These are phyloP conservation scores for Paramarasmius palmivorus DNA, from an alignment of 1,284 basidiomycete species.

Conservation along the genomic window DNA sequence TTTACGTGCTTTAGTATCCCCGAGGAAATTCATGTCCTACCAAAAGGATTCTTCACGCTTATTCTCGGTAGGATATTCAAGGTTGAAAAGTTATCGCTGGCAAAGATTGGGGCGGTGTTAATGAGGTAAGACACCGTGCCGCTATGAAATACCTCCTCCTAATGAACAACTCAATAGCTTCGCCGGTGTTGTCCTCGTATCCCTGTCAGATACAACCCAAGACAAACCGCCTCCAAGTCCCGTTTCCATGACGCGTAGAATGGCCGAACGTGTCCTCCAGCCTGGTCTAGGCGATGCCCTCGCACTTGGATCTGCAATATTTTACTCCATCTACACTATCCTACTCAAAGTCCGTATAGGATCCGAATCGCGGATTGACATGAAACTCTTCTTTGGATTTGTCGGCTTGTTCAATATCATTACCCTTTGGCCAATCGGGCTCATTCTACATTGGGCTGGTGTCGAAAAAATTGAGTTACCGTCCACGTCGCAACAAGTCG, in stretches of 20 bases:
- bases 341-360: conserved; percentile 88
- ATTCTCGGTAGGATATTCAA: conserved; percentile 81
- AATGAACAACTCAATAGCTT: conserved; percentile 57
- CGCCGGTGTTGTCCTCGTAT: conserved; percentile 84
- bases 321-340: conserved; percentile 92
- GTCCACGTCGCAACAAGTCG: conserved; percentile 53
- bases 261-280: conserved; percentile 21
- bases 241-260: conserved; percentile 8
- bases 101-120: conserved; percentile 81
- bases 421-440: conserved; percentile 78
- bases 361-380: conserved; percentile 84
- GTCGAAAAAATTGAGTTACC: conserved; percentile 82
- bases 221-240: background rate
- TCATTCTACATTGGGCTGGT: conserved; percentile 78
- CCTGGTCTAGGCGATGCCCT: conserved; percentile 73
- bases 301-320: conserved; percentile 79
- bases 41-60: conserved; percentile 92
- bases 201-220: conserved; percentile 66
- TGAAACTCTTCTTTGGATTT: conserved; percentile 94
- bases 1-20: no score
- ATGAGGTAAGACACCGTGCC: conserved; percentile 58
- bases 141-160: conserved; percentile 6
- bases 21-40: no score
- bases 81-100: conserved; percentile 77
- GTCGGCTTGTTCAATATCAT: conserved; percentile 91